phyloP scores from a whole-genome alignment of 768 basidiomycete species.

The Agrocybe praecox region DNA sequence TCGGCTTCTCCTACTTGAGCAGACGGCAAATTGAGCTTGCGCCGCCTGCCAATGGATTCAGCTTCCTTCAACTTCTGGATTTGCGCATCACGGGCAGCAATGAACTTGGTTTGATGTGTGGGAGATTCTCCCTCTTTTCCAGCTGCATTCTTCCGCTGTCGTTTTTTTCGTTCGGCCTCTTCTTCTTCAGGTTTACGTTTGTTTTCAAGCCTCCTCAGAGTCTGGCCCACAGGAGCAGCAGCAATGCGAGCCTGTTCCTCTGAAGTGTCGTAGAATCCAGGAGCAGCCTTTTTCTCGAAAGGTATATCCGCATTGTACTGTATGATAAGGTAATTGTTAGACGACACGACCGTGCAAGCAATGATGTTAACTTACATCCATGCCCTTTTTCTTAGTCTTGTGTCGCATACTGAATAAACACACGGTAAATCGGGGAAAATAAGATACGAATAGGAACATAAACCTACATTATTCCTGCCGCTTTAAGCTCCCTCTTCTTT shows the following conservation, averaged over 20 bases:
- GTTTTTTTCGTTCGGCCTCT: conserved; percentile 90
- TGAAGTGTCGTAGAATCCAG: conserved; percentile 96
- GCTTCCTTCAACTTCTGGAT: conserved; percentile 98
- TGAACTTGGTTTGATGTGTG: conserved; percentile 87
- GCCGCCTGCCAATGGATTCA: conserved; percentile 87
- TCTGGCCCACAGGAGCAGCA: conserved; percentile 90
- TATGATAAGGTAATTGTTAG: conserved; percentile 6
- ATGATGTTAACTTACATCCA: conserved; percentile 72
- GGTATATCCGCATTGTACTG: conserved; percentile 99
- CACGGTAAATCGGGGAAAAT: neutral
- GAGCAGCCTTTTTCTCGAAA: conserved; percentile 94
- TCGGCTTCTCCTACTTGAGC: conserved; percentile 96
- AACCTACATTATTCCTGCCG: conserved; percentile 93
- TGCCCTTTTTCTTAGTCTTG: conserved; percentile 95
- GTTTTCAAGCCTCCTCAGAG: conserved; percentile 89
- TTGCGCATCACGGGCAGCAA: conserved; percentile 96
- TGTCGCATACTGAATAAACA: conserved; percentile 79
- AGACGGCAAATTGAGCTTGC: conserved; percentile 80
- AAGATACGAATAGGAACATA: neutral
- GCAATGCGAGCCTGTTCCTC: conserved; percentile 90
- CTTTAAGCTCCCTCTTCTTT: conserved; percentile 97
- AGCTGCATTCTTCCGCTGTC: conserved; percentile 65
- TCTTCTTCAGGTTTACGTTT: conserved; percentile 95
- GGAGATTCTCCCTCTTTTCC: conserved; percentile 66
- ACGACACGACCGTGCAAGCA: conserved; percentile 1